Conservation (phyloP, 139 green algal genomes). For the Bryopsis sp. region DNA sequence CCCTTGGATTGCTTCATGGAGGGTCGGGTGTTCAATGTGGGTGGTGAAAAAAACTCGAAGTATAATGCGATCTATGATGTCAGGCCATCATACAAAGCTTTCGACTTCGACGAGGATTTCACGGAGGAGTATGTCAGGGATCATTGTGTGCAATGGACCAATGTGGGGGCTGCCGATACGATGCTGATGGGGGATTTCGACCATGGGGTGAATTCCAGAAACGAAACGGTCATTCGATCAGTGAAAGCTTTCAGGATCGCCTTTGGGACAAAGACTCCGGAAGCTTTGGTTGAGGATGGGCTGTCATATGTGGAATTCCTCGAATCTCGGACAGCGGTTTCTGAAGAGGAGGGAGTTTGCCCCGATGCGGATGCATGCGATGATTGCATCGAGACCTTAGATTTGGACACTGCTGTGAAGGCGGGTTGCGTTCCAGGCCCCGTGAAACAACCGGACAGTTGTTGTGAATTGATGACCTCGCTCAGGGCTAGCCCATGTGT, state of each 20-base stretch:
- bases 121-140: not conserved
- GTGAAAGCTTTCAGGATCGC: constrained; percentile 8
- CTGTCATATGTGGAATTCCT: constrained; percentile 1
- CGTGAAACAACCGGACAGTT: not conserved
- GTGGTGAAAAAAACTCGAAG: constrained; percentile 13
- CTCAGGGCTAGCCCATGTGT: constrained; percentile 4
- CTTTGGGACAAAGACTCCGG: not conserved
- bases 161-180: not conserved
- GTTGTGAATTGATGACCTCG: not conserved
- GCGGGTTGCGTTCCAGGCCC: constrained; percentile 5
- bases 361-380: not conserved
- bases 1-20: constrained; percentile 11
- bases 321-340: not conserved
- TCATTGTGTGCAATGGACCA: not conserved
- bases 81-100: constrained; percentile 3
- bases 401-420: not conserved
- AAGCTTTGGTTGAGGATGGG: not conserved
- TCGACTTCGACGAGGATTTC: constrained; percentile 13
- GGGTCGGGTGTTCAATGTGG: constrained; percentile 8
- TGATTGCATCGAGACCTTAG: not conserved
- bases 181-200: not conserved
- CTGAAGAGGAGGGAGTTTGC: not conserved
- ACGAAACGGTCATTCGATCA: not conserved
- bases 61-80: not conserved
- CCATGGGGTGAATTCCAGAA: not conserved